phyloP scores from a whole-genome alignment of 169 alveolate genomes.

The Cystoisospora suis region DNA sequence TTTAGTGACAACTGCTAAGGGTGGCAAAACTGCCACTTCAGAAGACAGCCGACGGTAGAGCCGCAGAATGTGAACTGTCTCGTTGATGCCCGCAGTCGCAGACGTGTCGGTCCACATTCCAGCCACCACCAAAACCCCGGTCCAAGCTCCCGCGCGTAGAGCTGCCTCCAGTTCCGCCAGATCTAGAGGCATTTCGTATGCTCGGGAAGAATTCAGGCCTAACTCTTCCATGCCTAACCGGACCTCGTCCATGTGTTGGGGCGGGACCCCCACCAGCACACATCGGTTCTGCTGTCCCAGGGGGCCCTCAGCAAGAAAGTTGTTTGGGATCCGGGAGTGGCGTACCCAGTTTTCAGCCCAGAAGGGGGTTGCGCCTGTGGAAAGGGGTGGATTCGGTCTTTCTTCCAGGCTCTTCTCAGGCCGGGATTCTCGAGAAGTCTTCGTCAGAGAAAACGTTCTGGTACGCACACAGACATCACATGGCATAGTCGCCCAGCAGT shows the following conservation, averaged over 20 bases:
- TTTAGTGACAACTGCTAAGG: background rate
- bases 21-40: background rate
- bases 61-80: constrained; percentile 10
- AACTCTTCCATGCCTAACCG: background rate
- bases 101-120: background rate
- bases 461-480: too few relatives aligned
- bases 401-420: too few relatives aligned
- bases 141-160: background rate
- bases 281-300: background rate
- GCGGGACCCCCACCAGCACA: background rate
- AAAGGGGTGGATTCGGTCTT: too few relatives aligned
- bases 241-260: background rate
- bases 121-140: background rate
- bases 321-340: background rate
- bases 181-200: too few relatives aligned
- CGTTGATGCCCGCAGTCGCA: background rate
- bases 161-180: background rate
- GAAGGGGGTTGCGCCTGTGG: too few relatives aligned
- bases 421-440: too few relatives aligned
- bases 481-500: too few relatives aligned
- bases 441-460: too few relatives aligned
- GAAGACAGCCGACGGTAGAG: background rate
- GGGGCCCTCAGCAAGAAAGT: background rate
- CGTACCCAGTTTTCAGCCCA: background rate
- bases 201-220: background rate